Evolutionary conservation across 768 basidiomycete genomes (phyloP).

Genomic region (Amanita muscaria): DNA sequence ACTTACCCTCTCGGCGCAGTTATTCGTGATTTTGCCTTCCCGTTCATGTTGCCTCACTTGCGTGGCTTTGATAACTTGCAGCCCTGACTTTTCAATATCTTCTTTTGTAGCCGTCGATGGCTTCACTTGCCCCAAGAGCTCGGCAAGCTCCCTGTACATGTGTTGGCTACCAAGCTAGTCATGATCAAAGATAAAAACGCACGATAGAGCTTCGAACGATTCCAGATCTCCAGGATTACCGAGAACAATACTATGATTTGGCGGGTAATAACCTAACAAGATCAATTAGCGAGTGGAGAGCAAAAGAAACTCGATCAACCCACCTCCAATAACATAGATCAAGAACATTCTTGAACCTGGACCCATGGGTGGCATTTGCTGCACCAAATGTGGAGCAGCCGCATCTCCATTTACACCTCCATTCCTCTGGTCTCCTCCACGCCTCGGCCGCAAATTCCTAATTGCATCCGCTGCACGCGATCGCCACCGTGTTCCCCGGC

Average conservation of each 20-base stretch:
- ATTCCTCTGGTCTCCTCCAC: slow-evolving; percentile 21
- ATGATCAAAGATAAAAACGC: slow-evolving; percentile 19
- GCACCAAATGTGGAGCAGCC: slow-evolving; percentile 12
- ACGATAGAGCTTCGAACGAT: slow-evolving; percentile 75
- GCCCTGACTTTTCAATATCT: slow-evolving; percentile 78
- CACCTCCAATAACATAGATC: slow-evolving; percentile 85
- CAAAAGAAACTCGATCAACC: slow-evolving; percentile 12
- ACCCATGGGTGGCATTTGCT: slow-evolving; percentile 9
- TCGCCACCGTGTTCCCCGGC: slow-evolving; percentile 35
- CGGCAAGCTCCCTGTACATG: slow-evolving; percentile 61
- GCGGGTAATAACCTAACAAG: slow-evolving; percentile 77
- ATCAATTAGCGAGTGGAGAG: not conserved
- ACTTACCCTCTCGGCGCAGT: slow-evolving; percentile 72
- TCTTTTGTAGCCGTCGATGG: slow-evolving; percentile 75
- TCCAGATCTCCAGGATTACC: slow-evolving; percentile 62
- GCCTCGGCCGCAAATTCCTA: slow-evolving; percentile 38
- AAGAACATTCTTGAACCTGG: slow-evolving; percentile 66
- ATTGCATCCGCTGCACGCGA: slow-evolving; percentile 56
- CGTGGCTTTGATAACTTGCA: slow-evolving; percentile 61
- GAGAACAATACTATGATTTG: slow-evolving; percentile 83
- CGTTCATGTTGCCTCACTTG: slow-evolving; percentile 48
- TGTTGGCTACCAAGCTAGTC: not conserved
- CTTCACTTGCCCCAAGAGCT: slow-evolving; percentile 74
- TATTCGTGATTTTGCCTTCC: slow-evolving; percentile 59
- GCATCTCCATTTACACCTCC: slow-evolving; percentile 8